Evolutionary conservation across 345 rosid species (phyloP), one percentile per base, ranked within the genome.

Genomic region (Salix arbutifolia): DNA sequence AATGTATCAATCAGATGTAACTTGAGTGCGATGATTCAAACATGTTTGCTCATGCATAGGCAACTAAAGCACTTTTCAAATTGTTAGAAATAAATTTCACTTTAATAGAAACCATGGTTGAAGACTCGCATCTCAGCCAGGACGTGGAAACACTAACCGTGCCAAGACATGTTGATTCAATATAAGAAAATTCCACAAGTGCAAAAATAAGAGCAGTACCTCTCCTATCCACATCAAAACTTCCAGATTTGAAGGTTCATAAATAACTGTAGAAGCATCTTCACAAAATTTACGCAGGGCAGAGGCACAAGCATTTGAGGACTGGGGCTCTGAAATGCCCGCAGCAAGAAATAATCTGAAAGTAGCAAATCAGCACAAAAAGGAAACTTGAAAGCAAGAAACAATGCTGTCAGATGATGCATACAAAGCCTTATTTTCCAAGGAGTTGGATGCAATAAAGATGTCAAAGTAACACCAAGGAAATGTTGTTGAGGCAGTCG

Each of bases 271-370:
- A 76, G 92, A 84, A 79, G 90, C 88, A 86, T 93, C 97, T 86
- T 95, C 99, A 70, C 97, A 95, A 77, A 93, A 77, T 90, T 90
- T 95, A 76, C 91, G 97, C 79, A 95, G 86, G 67, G 97, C 91
- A 69, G 88, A 84, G 53, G 94, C 97, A 83, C 97, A 95, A 82
- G 99, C 89, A 87, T 83, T 89, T 62, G 93, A 90, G 72, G 89
- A 89, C 66, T 85, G 87, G 70, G 92, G 90, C 81, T 89, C 88
- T 65, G 96, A 88, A 73, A 95, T 89, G 74, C 99, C 99, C 74
- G 96, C 87, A 42, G 96, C 99, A 71, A 93, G 95, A 88, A 95
- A 95, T 82, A 93, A 91, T 82, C 99, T 95, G 97, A 85, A 89
- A 89, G 77, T 40, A 84, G 84, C 82, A 83, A 89, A 77, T 88